A percentile compares a stretch with the other conserved stretches of the same genome.
Conservation (phyloP, 768 basidiomycete genomes). For the Suillus luteus region DNA sequence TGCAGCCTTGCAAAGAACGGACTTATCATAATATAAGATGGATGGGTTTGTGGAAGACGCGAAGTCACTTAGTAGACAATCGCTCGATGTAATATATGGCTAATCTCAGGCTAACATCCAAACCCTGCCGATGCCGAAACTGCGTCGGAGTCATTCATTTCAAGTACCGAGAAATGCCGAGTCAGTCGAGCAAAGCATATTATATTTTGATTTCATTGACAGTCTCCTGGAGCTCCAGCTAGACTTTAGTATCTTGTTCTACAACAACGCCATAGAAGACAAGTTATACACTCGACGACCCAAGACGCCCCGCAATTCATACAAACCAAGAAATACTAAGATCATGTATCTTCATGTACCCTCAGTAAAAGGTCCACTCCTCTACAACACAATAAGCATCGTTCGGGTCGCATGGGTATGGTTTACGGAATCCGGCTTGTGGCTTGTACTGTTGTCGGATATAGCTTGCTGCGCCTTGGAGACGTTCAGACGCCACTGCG, state of each 20-base stretch:
- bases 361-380: slow-evolving; percentile 58
- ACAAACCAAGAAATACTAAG: slow-evolving; percentile 1
- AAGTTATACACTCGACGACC: slow-evolving; percentile 8
- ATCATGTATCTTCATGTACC: not conserved
- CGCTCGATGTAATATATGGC: slow-evolving; percentile 8
- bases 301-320: not conserved
- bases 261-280: slow-evolving; percentile 23
- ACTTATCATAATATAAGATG: slow-evolving; percentile 60
- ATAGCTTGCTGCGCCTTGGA: slow-evolving; percentile 11
- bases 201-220: not conserved
- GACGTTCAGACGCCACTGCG: slow-evolving; percentile 20
- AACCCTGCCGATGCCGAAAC: not conserved
- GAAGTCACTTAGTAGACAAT: slow-evolving; percentile 9
- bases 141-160: slow-evolving; percentile 26
- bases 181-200: not conserved
- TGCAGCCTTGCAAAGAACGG: slow-evolving; percentile 20
- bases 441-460: slow-evolving; percentile 32
- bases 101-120: not conserved
- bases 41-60: slow-evolving; percentile 18
- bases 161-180: slow-evolving; percentile 16
- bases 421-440: slow-evolving; percentile 37
- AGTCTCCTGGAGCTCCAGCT: slow-evolving; percentile 16
- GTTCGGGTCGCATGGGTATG: slow-evolving; percentile 58
- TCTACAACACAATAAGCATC: slow-evolving; percentile 72
- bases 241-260: not conserved